Evolutionary conservation across 2,329 filamentous ascomycete genomes (phyloP), one percentile per base, ranked within the genome.

Genomic region (Ophiocordyceps sinensis): DNA sequence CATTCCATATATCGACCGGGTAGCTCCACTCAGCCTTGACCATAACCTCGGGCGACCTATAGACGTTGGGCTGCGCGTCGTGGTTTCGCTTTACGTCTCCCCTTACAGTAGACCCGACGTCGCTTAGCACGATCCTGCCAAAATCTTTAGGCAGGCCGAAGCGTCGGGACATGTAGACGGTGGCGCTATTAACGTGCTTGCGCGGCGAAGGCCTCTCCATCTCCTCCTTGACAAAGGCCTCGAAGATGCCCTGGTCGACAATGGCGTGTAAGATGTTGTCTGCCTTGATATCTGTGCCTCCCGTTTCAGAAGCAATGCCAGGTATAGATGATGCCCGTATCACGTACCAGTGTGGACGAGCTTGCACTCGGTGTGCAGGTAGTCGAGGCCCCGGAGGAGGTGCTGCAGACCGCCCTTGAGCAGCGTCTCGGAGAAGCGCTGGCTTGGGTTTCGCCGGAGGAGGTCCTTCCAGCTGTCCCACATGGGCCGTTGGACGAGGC

Each of bases 341-440:
- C 4, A 15, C 36, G 37, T 57, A 62, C 60, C 62, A 41, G 61
- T 67, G 47, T 69, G 65, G 15, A 66, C 53, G 42, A 69, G 48
- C 38, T 60, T 58, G 49, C 59, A 63, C 45, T 66, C 60, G 3
- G 53, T 56, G 45, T 67, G 64, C 21, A 67, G 45, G 30, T 48
- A 54, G 41, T 67, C 61, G 5, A 67, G 57, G 14, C 61, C 64
- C 31, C 55, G 54, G 21, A 67, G 57, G 9, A 51, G 38, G 13
- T 34, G 19, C 32, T 28, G 46, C 42, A 67, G 53, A 17, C 55
- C 53, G 21, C 44, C 47, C 42, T 57, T 60, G 10, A 68, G 49
- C 5, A 67, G 48, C 17, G 56, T 51, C 28, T 58, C 51, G 9
- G 59, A 55, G 39, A 66, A 64, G 12, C 60, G 50, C 44, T 53